A percentile compares a stretch with the other conserved stretches of the same genome.
Conservation (phyloP, 2,329 filamentous ascomycete species). For the Nemania sp. region DNA sequence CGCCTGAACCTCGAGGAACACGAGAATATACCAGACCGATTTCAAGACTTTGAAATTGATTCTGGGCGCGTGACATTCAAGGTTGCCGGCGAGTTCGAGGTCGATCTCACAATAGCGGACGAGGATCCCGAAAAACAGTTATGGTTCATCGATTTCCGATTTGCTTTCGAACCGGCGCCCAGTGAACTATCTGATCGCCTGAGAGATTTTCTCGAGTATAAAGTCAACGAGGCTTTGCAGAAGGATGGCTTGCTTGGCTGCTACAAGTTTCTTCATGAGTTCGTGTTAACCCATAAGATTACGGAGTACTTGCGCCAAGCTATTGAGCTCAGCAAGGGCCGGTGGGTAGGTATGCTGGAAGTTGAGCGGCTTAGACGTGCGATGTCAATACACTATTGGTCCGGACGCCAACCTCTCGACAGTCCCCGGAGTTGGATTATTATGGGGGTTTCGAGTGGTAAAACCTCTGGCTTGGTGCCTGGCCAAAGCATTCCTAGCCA, state of each 20-base stretch:
- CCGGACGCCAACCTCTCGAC: slow-evolving; percentile 57
- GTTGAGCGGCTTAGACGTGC: slow-evolving; percentile 81
- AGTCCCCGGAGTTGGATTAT: slow-evolving; percentile 89
- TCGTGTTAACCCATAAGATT: slow-evolving; percentile 89
- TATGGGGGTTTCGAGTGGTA: slow-evolving; percentile 76
- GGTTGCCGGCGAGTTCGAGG: slow-evolving; percentile 83
- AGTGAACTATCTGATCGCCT: slow-evolving; percentile 64
- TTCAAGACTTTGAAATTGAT: slow-evolving; percentile 76
- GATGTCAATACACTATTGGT: slow-evolving; percentile 91
- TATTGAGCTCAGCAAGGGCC: slow-evolving; percentile 65
- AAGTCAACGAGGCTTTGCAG: slow-evolving; percentile 72
- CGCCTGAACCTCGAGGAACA: slow-evolving; percentile 85
- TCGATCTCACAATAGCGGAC: slow-evolving; percentile 88
- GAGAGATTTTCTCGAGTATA: slow-evolving; percentile 68
- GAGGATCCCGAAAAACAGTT: slow-evolving; percentile 84
- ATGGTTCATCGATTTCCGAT: slow-evolving; percentile 91
- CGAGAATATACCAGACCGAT: slow-evolving; percentile 73
- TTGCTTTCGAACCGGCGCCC: slow-evolving; percentile 75
- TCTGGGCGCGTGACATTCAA: slow-evolving; percentile 90
- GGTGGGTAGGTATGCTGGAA: slow-evolving; percentile 78
- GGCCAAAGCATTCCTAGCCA: slow-evolving; percentile 55
- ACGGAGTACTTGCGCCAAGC: slow-evolving; percentile 81
- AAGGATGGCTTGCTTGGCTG: slow-evolving; percentile 76
- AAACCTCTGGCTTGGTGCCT: slow-evolving; percentile 46
- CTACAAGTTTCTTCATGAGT: slow-evolving; percentile 85